Conservation (phyloP, 2,329 filamentous ascomycete species). For the Aureobasidium melanogenum region DNA sequence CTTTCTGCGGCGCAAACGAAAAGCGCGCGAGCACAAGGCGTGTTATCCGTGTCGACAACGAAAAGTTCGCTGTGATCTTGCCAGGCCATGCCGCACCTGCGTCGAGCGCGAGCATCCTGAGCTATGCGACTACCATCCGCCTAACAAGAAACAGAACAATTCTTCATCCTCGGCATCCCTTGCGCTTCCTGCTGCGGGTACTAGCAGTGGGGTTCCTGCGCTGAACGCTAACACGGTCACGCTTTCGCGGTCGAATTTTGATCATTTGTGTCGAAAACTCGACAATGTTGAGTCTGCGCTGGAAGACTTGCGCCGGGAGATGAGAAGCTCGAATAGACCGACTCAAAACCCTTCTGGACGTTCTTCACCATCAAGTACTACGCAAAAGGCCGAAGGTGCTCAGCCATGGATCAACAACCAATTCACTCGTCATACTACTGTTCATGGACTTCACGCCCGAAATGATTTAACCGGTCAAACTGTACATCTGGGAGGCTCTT, state of each 20-base stretch:
- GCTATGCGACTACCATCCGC: slow-evolving; percentile 35
- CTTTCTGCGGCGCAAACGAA: slow-evolving; percentile 41
- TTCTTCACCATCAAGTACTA: slow-evolving; percentile 13
- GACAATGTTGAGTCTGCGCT: slow-evolving; percentile 40
- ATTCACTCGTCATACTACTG: slow-evolving; percentile 29
- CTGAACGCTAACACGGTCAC: slow-evolving; percentile 18
- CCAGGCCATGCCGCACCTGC: slow-evolving; percentile 42
- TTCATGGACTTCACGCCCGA: slow-evolving; percentile 51
- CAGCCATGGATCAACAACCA: slow-evolving; percentile 9
- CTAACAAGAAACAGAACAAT: slow-evolving; percentile 27
- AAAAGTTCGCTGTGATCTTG: slow-evolving; percentile 38
- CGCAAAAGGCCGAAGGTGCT: background rate
- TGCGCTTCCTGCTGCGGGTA: background rate
- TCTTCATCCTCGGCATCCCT: background rate
- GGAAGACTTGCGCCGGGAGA: slow-evolving; percentile 31
- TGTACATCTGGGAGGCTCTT: slow-evolving; percentile 53
- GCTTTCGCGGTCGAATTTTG: slow-evolving; percentile 34
- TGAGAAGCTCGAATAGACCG: slow-evolving; percentile 16
- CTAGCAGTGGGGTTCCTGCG: slow-evolving; percentile 7
- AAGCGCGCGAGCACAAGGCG: slow-evolving; percentile 44
- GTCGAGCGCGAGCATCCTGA: slow-evolving; percentile 43
- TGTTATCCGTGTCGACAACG: slow-evolving; percentile 42
- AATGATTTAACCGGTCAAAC: slow-evolving; percentile 53
- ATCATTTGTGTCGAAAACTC: slow-evolving; percentile 39
- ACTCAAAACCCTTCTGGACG: slow-evolving; percentile 12